Evolutionary conservation across 2,329 filamentous ascomycete species (phyloP).

Genomic region (Aspergillus ibericus): DNA sequence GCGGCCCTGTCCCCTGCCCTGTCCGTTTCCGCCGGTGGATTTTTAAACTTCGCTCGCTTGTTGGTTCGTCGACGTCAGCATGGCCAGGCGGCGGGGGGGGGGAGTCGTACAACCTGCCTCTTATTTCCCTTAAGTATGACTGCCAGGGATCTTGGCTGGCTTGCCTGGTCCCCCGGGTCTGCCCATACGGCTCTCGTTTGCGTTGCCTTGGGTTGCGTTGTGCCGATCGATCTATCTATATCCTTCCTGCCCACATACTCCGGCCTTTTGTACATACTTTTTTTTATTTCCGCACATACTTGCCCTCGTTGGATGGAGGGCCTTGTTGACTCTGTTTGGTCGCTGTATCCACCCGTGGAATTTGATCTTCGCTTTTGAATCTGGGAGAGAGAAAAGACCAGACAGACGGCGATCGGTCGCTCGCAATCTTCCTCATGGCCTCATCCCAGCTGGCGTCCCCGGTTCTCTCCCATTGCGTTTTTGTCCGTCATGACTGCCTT

Average conservation of each 20-base stretch:
- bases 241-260: not conserved
- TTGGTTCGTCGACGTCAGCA: slow-evolving; percentile 4
- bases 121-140: slow-evolving; percentile 1
- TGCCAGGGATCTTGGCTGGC: slow-evolving; percentile 3
- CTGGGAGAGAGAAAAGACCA: not conserved
- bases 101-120: not conserved
- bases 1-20: not conserved
- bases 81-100: slow-evolving; percentile 1
- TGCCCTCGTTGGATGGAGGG: not conserved
- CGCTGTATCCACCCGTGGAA: not conserved
- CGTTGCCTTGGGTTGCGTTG: not conserved
- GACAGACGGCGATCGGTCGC: not conserved
- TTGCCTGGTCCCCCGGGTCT: not conserved
- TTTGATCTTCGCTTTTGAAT: not conserved
- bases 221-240: not conserved
- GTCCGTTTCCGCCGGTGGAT: not conserved
- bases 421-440: slow-evolving; percentile 21
- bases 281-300: not conserved
- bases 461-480: slow-evolving; percentile 30
- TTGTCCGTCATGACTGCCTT: slow-evolving; percentile 32
- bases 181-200: not conserved
- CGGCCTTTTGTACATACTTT: not conserved
- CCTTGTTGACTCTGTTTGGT: not conserved
- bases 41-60: not conserved
- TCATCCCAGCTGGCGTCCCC: slow-evolving; percentile 21